phyloP scores from a whole-genome alignment of 768 basidiomycete species.

The Collybia mongolica region DNA sequence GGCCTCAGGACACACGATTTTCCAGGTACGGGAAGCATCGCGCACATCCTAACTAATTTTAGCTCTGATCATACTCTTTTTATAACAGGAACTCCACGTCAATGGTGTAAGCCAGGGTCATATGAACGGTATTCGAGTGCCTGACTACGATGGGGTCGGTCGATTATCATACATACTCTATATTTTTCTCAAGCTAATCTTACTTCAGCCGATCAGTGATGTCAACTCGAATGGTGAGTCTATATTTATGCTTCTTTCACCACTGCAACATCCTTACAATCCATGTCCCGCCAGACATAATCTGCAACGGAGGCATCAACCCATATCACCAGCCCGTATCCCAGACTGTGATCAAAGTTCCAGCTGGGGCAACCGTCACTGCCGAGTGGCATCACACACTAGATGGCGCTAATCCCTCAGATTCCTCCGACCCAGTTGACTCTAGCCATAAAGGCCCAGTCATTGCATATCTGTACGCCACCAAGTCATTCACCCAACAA shows the following conservation, averaged over 20 bases:
- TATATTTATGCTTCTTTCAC: too few relatives aligned
- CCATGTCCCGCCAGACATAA: slow-evolving; percentile 25
- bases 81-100: slow-evolving; percentile 42
- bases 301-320: slow-evolving; percentile 62
- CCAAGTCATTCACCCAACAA: too few relatives aligned
- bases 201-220: slow-evolving; percentile 49
- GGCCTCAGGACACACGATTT: slow-evolving; percentile 49
- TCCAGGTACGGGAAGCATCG: slow-evolving; percentile 33
- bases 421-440: slow-evolving; percentile 48
- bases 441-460: slow-evolving; percentile 52
- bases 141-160: slow-evolving; percentile 40
- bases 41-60: neutral
- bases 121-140: slow-evolving; percentile 37
- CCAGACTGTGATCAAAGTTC: slow-evolving; percentile 40
- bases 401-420: slow-evolving; percentile 36
- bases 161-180: neutral
- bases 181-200: neutral
- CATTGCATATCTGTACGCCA: slow-evolving; percentile 45
- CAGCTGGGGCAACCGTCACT: slow-evolving; percentile 52
- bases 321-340: slow-evolving; percentile 50
- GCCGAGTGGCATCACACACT: slow-evolving; percentile 54
- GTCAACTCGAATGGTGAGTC: slow-evolving; percentile 46
- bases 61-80: neutral
- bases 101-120: slow-evolving; percentile 50
- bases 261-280: too few relatives aligned